Evolutionary conservation across 345 rosid species (phyloP).

Genomic region (Rubroshorea leprosula): DNA sequence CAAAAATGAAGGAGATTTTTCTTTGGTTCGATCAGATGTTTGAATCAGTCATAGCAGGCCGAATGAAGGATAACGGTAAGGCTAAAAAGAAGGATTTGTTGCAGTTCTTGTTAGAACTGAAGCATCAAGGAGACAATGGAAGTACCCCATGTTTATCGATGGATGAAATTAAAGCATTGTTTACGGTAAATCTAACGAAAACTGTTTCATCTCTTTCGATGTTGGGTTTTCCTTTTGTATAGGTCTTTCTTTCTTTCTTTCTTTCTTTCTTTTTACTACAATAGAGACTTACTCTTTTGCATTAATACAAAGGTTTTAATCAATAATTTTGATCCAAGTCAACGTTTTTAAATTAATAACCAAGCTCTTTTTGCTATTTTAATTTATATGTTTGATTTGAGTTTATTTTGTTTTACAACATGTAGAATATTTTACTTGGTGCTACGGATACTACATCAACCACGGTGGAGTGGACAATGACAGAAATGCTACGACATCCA

Average conservation of each 20-base stretch:
- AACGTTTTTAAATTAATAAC: no score
- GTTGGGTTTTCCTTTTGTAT: neutral
- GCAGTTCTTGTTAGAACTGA: constrained; percentile 10
- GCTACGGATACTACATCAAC: constrained; percentile 1
- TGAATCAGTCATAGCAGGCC: neutral
- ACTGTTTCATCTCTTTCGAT: neutral
- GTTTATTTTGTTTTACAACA: neutral
- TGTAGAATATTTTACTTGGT: neutral
- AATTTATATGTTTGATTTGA: constrained; percentile 10
- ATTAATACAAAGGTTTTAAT: no score
- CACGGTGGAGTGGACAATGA: neutral
- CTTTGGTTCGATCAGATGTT: constrained; percentile 1
- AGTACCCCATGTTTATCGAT: neutral
- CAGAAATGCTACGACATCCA: neutral
- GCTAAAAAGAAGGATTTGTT: constrained; percentile 5
- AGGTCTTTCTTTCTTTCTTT: no score
- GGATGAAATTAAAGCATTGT: neutral
- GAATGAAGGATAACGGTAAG: neutral
- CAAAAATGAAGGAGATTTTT: neutral
- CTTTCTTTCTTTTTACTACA: no score
- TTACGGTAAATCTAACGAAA: neutral
- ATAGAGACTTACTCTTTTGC: no score
- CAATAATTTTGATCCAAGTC: no score
- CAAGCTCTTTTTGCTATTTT: constrained; percentile 2
- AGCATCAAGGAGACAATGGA: neutral